Evolutionary conservation across 1,284 basidiomycete species (phyloP), one percentile per base, ranked within the genome.

Genomic region (Meira miltonrushii): DNA sequence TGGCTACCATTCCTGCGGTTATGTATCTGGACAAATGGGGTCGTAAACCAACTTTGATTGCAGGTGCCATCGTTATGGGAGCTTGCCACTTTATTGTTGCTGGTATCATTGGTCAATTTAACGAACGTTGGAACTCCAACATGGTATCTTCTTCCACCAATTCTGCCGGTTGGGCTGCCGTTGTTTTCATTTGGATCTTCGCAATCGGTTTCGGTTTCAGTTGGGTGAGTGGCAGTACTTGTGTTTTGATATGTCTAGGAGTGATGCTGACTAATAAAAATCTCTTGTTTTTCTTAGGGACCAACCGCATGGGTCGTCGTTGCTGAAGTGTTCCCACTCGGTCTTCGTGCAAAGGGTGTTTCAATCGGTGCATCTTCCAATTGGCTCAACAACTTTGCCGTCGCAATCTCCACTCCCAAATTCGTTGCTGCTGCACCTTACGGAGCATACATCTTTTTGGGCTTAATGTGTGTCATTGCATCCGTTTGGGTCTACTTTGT

Each of bases 231-330:
- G n/a, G n/a, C n/a, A 71, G 83, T 89, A 28, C 85, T 85, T 58
- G 86, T 87, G 25, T 93, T 91, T 75, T 89, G 90, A 1, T 13
- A n/a, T 41, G 40, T n/a, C n/a, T n/a, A 13, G n/a, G 40, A 41
- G n/a, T n/a, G 13, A 41, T 41, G 80, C 86, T 46, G 89, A 88
- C 40, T 87, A 89, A 74, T 54, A 41, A 5, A 72, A 67, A 56
- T n/a, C n/a, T n/a, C n/a, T n/a, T n/a, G n/a, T n/a, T n/a, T n/a
- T n/a, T n/a, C n/a, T n/a, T n/a, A n/a, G n/a, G 90, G 90, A 0
- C 91, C 91, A 1, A 85, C 90, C 65, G 88, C 86, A 11, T 93
- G 90, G 89, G 84, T 90, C 1, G 82, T 90, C 1, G 86, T 88
- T 0, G 85, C 84, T 65, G 89, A 90, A 79, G 86, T 93, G 21